A percentile compares a stretch with the other conserved stretches of the same genome.
Conservation (phyloP, 179 eudicot species). For the Drosera spatulata region DNA sequence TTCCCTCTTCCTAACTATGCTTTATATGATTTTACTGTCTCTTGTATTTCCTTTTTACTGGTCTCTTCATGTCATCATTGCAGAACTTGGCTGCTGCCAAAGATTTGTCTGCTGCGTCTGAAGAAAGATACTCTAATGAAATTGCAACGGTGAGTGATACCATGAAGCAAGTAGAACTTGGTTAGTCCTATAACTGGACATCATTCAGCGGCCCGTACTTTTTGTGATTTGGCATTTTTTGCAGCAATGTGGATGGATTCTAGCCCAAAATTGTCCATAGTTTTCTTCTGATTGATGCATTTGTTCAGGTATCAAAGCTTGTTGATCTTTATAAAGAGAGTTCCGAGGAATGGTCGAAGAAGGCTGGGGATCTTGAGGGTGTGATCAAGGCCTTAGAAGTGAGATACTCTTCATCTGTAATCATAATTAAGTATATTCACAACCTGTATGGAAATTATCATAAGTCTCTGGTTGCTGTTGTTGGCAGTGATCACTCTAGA, state of each 20-base stretch:
- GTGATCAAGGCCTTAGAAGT: slow-evolving; percentile 94
- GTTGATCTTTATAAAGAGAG: slow-evolving; percentile 91
- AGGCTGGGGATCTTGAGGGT: slow-evolving; percentile 97
- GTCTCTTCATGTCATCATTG: slow-evolving; percentile 5
- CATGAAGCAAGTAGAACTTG: not conserved
- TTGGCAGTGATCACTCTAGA: not conserved
- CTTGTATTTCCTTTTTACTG: slow-evolving; percentile 2
- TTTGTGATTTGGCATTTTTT: too few relatives aligned
- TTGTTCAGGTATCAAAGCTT: slow-evolving; percentile 53
- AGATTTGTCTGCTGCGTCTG: slow-evolving; percentile 64
- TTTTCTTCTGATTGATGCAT: not conserved
- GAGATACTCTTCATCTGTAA: slow-evolving; percentile 8
- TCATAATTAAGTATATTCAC: not conserved
- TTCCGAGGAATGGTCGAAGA: slow-evolving; percentile 94
- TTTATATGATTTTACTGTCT: too few relatives aligned
- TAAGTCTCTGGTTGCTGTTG: not conserved
- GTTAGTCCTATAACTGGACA: not conserved
- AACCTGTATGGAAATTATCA: not conserved
- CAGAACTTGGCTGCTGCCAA: slow-evolving; percentile 59
- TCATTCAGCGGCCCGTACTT: not conserved
- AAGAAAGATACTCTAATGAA: slow-evolving; percentile 54
- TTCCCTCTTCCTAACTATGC: not conserved
- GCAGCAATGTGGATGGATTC: too few relatives aligned
- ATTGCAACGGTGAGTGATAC: slow-evolving; percentile 45
- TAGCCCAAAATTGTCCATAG: too few relatives aligned